A percentile compares a stretch with the other conserved stretches of the same genome.
These are phyloP conservation scores for Metschnikowia lochheadii DNA, from an alignment of 805 yeast genomes.

Conservation along the genomic window DNA sequence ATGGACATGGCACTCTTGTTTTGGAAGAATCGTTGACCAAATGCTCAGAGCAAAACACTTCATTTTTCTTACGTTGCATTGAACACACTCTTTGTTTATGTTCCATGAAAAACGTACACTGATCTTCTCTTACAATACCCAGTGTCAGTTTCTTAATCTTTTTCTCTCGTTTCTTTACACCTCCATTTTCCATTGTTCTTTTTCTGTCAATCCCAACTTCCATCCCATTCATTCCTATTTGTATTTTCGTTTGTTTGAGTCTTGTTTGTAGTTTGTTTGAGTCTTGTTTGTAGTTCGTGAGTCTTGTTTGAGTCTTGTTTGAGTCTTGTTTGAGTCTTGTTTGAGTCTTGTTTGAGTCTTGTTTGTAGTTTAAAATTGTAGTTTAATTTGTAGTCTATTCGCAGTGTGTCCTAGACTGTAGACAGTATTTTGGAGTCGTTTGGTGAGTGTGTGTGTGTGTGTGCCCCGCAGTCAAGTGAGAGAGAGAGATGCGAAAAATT, in stretches of 20 bases:
- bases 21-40: constrained; percentile 20
- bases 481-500: background rate
- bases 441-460: background rate
- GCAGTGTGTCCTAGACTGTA: too few species aligned
- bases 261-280: too few species aligned
- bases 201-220: too few species aligned
- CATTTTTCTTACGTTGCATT: constrained; percentile 50
- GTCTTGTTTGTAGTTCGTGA: too few species aligned
- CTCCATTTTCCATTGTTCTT: too few species aligned
- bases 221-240: background rate
- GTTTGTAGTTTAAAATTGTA: too few species aligned
- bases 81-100: constrained; percentile 57
- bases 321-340: too few species aligned
- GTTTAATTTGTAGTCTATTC: too few species aligned
- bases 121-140: constrained; percentile 7
- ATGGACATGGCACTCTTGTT: constrained; percentile 66
- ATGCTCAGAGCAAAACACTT: constrained; percentile 63
- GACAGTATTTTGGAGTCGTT: background rate
- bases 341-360: too few species aligned
- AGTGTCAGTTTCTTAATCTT: constrained; percentile 3
- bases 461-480: background rate
- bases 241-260: background rate
- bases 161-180: background rate
- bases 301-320: too few species aligned
- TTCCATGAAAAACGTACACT: constrained; percentile 47